These are phyloP conservation scores for Lactarius pseudohatsudake DNA, from an alignment of 768 basidiomycete genomes.

Conservation along the genomic window DNA sequence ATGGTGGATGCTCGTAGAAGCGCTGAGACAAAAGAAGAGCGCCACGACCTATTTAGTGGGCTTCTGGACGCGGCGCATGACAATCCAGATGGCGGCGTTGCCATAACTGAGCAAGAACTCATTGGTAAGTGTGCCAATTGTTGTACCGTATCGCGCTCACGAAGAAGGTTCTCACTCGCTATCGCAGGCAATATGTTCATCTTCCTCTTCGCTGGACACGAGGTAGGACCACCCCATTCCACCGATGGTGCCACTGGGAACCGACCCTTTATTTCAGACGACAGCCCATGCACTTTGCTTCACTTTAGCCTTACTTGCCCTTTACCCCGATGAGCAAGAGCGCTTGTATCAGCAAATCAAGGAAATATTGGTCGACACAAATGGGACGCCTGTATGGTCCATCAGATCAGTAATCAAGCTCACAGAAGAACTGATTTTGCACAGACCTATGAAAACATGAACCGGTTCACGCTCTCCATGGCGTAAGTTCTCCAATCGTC, in stretches of 20 bases:
- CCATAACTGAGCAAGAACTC: conserved; percentile 31
- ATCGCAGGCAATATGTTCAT: conserved; percentile 34
- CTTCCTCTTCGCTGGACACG: conserved; percentile 39
- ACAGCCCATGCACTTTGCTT: conserved; percentile 41
- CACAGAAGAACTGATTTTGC: neutral
- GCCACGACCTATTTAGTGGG: conserved; percentile 33
- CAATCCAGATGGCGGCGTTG: conserved; percentile 20
- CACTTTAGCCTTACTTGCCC: conserved; percentile 43
- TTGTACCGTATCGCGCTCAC: neutral
- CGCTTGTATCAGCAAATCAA: conserved; percentile 40
- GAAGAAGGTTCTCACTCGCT: neutral
- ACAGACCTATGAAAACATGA: conserved; percentile 32
- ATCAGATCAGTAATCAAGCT: neutral
- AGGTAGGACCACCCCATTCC: conserved; percentile 25
- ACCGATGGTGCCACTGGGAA: neutral
- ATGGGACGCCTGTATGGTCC: conserved; percentile 25
- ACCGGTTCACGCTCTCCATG: conserved; percentile 24
- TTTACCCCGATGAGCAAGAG: conserved; percentile 45
- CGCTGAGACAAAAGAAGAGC: conserved; percentile 26
- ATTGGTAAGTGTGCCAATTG: conserved; percentile 14
- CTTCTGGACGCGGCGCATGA: conserved; percentile 29
- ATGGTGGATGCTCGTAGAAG: conserved; percentile 31
- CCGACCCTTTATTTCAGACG: conserved; percentile 32
- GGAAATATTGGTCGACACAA: conserved; percentile 35
- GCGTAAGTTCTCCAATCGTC: conserved; percentile 19